Conservation (phyloP, 768 basidiomycete species). For the Hygrocybe punicea region DNA sequence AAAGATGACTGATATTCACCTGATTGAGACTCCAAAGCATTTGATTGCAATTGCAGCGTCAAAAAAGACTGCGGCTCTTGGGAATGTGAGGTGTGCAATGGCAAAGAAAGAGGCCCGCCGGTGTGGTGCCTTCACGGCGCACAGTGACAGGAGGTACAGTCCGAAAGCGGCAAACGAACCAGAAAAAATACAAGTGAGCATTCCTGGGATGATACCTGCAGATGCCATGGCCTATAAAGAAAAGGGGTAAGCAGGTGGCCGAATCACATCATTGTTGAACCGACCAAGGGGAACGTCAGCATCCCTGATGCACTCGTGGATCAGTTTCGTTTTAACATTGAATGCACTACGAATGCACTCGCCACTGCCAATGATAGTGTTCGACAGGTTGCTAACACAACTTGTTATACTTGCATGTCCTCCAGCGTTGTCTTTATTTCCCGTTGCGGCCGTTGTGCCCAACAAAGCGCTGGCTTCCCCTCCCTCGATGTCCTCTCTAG, state of each 20-base stretch:
- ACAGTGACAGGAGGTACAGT: constrained; percentile 81
- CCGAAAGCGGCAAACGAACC: constrained; percentile 78
- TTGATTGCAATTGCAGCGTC: constrained; percentile 94
- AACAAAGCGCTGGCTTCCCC: constrained; percentile 63
- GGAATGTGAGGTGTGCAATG: constrained; percentile 82
- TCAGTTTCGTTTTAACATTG: constrained; percentile 9
- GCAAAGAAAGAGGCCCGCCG: constrained; percentile 81
- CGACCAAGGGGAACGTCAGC: constrained; percentile 82
- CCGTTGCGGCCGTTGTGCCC: constrained; percentile 35
- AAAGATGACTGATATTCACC: constrained; percentile 43
- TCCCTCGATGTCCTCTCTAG: constrained; percentile 16
- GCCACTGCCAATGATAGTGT: constrained; percentile 93
- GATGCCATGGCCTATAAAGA: constrained; percentile 79
- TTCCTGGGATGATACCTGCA: constrained; percentile 84
- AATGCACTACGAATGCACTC: constrained; percentile 25
- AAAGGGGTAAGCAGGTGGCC: not conserved
- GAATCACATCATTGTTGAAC: not conserved
- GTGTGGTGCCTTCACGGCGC: constrained; percentile 72
- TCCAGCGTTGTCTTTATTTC: constrained; percentile 34
- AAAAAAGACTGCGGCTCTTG: constrained; percentile 81
- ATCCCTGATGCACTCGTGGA: constrained; percentile 52
- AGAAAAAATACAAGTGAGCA: constrained; percentile 82
- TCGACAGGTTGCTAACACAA: constrained; percentile 75
- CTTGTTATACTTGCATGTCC: constrained; percentile 70
- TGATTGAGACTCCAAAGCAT: constrained; percentile 94